These are phyloP conservation scores for Penicillium italicum DNA, from an alignment of 2,329 filamentous ascomycete genomes.

Conservation along the genomic window DNA sequence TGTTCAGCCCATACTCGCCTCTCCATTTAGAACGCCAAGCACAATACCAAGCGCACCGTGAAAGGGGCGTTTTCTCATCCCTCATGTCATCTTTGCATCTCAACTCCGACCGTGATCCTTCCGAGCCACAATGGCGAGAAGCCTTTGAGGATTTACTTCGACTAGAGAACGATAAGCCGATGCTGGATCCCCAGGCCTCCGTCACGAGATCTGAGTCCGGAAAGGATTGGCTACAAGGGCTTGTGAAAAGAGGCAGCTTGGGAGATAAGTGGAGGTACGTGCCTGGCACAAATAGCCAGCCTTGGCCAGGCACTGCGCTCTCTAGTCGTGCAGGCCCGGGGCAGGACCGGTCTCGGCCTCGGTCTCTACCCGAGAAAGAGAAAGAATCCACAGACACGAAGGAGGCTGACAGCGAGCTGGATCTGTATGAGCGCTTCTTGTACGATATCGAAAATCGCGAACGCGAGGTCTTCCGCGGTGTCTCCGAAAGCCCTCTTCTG, in stretches of 20 bases:
- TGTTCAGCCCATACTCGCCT: constrained; percentile 54
- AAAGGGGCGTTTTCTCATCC: constrained; percentile 33
- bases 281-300: constrained; percentile 19
- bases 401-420: constrained; percentile 46
- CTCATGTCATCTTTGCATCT: constrained; percentile 33
- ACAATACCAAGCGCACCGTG: constrained; percentile 26
- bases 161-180: constrained; percentile 44
- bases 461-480: constrained; percentile 27
- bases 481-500: constrained; percentile 35
- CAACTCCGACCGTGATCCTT: constrained; percentile 33
- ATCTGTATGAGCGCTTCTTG: constrained; percentile 52
- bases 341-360: constrained; percentile 4
- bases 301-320: constrained; percentile 26
- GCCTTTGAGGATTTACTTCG: constrained; percentile 59
- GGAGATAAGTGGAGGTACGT: constrained; percentile 40
- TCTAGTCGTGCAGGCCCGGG: constrained; percentile 5
- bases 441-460: constrained; percentile 35
- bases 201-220: constrained; percentile 28
- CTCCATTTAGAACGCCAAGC: constrained; percentile 50
- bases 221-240: constrained; percentile 40
- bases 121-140: constrained; percentile 50
- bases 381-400: constrained; percentile 21
- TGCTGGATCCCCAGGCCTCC: constrained; percentile 35
- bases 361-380: constrained; percentile 9
- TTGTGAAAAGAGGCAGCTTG: constrained; percentile 43